Evolutionary conservation across 2,329 filamentous ascomycete species (phyloP).

Genomic region (Colletotrichum eremochloae): DNA sequence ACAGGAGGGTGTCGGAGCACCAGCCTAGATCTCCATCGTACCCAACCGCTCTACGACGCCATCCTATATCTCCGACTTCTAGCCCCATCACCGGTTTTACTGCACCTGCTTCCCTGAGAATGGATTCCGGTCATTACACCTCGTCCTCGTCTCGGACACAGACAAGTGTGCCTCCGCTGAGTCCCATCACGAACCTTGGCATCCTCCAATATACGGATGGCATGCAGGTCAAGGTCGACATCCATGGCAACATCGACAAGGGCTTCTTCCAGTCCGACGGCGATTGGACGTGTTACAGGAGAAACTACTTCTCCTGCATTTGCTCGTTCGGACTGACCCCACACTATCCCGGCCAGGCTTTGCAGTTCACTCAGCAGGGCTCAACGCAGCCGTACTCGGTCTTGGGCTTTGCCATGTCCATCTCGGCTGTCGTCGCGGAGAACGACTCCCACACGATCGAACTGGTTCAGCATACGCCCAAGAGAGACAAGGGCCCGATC

Average conservation of each 20-base stretch:
- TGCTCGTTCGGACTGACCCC: slow-evolving; percentile 82
- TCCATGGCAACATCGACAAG: slow-evolving; percentile 87
- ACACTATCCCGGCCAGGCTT: slow-evolving; percentile 58
- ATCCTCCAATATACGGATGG: slow-evolving; percentile 72
- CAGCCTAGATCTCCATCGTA: slow-evolving; percentile 66
- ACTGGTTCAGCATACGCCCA: slow-evolving; percentile 90
- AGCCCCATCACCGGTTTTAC: slow-evolving; percentile 54
- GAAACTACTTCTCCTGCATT: slow-evolving; percentile 91
- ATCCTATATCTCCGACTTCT: slow-evolving; percentile 66
- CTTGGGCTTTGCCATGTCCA: slow-evolving; percentile 83
- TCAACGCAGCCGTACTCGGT: slow-evolving; percentile 73
- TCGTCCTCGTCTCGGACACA: slow-evolving; percentile 51
- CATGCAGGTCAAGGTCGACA: slow-evolving; percentile 75
- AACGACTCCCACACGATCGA: slow-evolving; percentile 82
- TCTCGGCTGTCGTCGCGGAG: slow-evolving; percentile 85
- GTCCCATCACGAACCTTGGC: slow-evolving; percentile 65
- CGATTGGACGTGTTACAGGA: slow-evolving; percentile 92
- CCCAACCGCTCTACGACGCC: slow-evolving; percentile 60
- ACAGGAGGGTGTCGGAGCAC: slow-evolving; percentile 63
- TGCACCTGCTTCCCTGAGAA: slow-evolving; percentile 33
- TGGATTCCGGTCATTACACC: slow-evolving; percentile 51
- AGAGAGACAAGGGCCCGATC: slow-evolving; percentile 88
- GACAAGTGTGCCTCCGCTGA: slow-evolving; percentile 66
- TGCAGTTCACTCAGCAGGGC: slow-evolving; percentile 65
- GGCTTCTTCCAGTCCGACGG: slow-evolving; percentile 86